A percentile compares a stretch with the other conserved stretches of the same genome.
Conservation (phyloP, 805 yeast species). For the Huiozyma naganishii region DNA sequence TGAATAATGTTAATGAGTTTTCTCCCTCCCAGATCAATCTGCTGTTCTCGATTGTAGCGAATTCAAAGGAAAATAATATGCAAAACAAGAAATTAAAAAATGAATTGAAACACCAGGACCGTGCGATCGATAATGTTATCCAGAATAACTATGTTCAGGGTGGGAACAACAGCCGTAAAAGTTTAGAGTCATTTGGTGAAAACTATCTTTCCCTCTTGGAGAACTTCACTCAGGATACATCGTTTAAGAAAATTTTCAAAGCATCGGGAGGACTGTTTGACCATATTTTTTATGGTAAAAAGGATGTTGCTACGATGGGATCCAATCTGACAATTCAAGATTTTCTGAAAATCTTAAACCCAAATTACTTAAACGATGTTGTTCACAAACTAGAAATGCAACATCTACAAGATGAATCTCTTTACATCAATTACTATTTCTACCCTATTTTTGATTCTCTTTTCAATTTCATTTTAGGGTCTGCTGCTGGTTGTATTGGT, state of each 20-base stretch:
- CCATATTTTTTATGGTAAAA: constrained; percentile 2
- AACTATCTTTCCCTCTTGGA: constrained; percentile 9
- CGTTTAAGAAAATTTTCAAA: constrained; percentile 1
- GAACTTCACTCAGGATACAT: constrained; percentile 1
- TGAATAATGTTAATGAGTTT: constrained; percentile 31
- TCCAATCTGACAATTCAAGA: constrained; percentile 29
- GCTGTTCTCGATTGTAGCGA: constrained; percentile 28
- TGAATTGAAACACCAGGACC: constrained; percentile 16
- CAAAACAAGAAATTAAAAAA: constrained; percentile 1
- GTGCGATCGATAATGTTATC: constrained; percentile 19
- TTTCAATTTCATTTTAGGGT: constrained; percentile 81
- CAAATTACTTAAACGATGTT: constrained; percentile 30
- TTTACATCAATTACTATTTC: constrained; percentile 30
- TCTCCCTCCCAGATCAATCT: constrained; percentile 33
- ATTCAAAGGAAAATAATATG: constrained; percentile 23
- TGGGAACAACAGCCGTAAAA: constrained; percentile 9
- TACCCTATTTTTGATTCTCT: constrained; percentile 73
- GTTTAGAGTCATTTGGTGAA: constrained; percentile 18
- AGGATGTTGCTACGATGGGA: constrained; percentile 12
- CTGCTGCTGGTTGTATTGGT: constrained; percentile 95
- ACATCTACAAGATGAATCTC: constrained; percentile 19
- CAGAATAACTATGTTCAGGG: constrained; percentile 22
- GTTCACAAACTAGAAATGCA: constrained; percentile 25
- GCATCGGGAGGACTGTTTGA: constrained; percentile 1
- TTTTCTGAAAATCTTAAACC: constrained; percentile 32